A percentile compares a stretch with the other conserved stretches of the same genome.
phyloP scores from a whole-genome alignment of 306 rosid genomes.

The Cicer pinnatifidum region DNA sequence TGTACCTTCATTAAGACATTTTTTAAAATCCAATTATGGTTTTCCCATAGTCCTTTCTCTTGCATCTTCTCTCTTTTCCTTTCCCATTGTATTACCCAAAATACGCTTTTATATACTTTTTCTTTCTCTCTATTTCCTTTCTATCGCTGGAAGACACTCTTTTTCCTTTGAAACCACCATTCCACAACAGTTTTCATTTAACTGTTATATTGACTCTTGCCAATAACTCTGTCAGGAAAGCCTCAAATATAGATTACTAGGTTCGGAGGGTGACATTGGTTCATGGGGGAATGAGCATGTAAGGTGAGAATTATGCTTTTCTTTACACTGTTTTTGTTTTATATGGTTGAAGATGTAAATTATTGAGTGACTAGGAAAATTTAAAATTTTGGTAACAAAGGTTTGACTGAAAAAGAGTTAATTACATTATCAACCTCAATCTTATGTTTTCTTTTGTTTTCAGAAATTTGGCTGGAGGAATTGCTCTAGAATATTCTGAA shows the following conservation, averaged over 20 bases:
- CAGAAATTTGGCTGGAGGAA: constrained; percentile 98
- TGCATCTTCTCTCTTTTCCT: background rate
- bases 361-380: background rate
- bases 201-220: constrained; percentile 22
- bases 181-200: background rate
- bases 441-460: constrained; percentile 38
- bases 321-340: background rate
- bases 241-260: constrained; percentile 81
- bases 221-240: constrained; percentile 68
- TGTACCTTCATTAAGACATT: constrained; percentile 18
- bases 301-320: constrained; percentile 59
- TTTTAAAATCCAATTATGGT: constrained; percentile 11
- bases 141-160: background rate
- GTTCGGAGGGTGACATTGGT: constrained; percentile 94
- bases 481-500: constrained; percentile 80
- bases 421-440: constrained; percentile 14
- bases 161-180: background rate
- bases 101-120: background rate
- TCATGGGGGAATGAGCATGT: constrained; percentile 99
- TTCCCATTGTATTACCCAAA: background rate
- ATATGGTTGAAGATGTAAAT: constrained; percentile 3
- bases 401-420: background rate
- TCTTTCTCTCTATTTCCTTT: background rate
- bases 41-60: background rate
- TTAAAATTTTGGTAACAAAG: constrained; percentile 21